phyloP scores from a whole-genome alignment of 805 yeast species.

The Pichia kluyveri region DNA sequence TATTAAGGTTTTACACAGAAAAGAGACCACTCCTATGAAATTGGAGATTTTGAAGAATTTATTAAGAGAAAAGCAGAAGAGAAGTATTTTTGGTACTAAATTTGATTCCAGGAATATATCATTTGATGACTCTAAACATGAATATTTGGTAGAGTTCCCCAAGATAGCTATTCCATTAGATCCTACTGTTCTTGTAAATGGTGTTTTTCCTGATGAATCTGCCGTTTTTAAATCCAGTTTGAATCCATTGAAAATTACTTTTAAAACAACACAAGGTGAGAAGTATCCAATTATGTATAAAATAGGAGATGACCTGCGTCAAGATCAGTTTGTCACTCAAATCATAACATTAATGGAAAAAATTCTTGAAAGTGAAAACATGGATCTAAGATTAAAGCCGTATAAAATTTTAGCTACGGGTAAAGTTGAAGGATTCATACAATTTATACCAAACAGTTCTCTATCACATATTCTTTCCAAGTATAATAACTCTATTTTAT shows the following conservation, averaged over 20 bases:
- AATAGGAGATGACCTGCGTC: conserved; percentile 91
- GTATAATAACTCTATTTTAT: conserved; percentile 63
- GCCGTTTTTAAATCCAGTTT: conserved; percentile 86
- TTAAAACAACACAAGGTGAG: conserved; percentile 37
- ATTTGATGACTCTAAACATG: conserved; percentile 11
- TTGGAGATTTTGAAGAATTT: conserved; percentile 57
- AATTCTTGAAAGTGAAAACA: conserved; percentile 77
- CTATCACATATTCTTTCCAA: conserved; percentile 68
- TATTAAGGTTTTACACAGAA: conserved; percentile 45
- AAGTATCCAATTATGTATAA: conserved; percentile 83
- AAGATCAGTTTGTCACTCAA: conserved; percentile 95
- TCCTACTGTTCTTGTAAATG: conserved; percentile 65
- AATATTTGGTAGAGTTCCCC: conserved; percentile 29
- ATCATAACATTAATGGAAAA: conserved; percentile 87
- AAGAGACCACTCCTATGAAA: conserved; percentile 73
- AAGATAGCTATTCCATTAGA: conserved; percentile 75
- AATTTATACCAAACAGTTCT: conserved; percentile 90
- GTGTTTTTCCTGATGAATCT: conserved; percentile 70
- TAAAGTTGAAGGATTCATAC: conserved; percentile 84
- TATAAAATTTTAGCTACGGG: conserved; percentile 88
- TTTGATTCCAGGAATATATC: conserved; percentile 3
- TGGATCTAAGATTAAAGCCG: conserved; percentile 81
- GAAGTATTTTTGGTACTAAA: conserved; percentile 16
- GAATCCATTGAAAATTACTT: conserved; percentile 77
- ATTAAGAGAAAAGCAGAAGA: conserved; percentile 42